Base-by-base conservation (phyloP, 2,329 filamentous ascomycete genomes). In the Zymoseptoria crescenta region DNA sequence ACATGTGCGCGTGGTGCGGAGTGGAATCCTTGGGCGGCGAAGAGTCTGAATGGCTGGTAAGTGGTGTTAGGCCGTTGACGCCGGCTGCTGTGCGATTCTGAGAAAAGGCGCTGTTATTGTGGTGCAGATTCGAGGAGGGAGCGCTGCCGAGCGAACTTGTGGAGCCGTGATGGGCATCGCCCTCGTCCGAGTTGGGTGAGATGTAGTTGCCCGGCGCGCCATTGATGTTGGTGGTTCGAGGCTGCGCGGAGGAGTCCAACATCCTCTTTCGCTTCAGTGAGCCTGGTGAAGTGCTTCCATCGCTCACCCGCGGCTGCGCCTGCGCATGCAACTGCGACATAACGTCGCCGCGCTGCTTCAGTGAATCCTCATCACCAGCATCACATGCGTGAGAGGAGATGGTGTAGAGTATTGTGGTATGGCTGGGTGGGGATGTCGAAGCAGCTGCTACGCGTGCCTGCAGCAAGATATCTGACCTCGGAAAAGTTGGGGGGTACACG, bases 71-170 rank as follows among this genome's bases (percentile, higher is more conserved):
- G 62, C 80, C 81, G 68, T 79, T 77, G 71, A 77, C 67, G 72
- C 80, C 78, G 63, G 78, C 77, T 62, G 78, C 73, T 65, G 81
- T 80, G 71, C 81, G 27, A 67, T 81, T 82, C 71, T 81, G 76
- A 72, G 83, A 83, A 68, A 78, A 72, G 67, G 77, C 73, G 58
- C 78, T 75, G 59, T 78, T 72, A 64, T 78, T 76, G 66, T 77
- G 76, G 67, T 85, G 89, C 75, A 89, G 88, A 65, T 87, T 79
- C 57, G 89, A 90, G 51, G 87, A 90, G 55, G 81, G 81, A 56
- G 85, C 83, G 76, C 86, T 91, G 59, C 82, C 80, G 70, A 86
- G 81, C 59, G 88, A 91, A 75, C 85, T 89, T 58, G 86, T 83
- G 55, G 88, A 91, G 68, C 84, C 87, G 67, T 86, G 81, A 69